Base-by-base conservation (phyloP, 1,284 basidiomycete genomes). In the Tetrapyrgos nigripes region DNA sequence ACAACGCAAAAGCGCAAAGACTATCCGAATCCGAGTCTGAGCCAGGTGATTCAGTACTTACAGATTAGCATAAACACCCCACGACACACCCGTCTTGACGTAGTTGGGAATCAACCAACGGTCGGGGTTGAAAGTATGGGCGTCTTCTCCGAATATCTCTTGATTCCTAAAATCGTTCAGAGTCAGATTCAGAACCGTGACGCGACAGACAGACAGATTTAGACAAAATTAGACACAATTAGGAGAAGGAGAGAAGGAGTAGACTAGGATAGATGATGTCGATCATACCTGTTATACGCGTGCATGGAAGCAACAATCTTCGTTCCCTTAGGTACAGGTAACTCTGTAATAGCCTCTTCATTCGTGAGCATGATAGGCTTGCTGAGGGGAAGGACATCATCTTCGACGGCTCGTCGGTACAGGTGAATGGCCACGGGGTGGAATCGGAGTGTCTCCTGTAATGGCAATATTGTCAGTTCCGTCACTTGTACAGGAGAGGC, bases 1-100 rank as follows among this genome's bases (percentile, higher is more conserved):
- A 24, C 45, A 5, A 51, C n/a, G 24, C 23, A 35, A 4, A 11
- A 46, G 45, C 57, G 55, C 19, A 26, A 49, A 37, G 17, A 17
- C 13, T n/a, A 50, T 23, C 23, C 37, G 23, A 37, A 27, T n/a
- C n/a, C n/a, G n/a, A n/a, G n/a, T n/a, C n/a, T n/a, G n/a, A n/a
- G n/a, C n/a, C n/a, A n/a, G n/a, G n/a, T n/a, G n/a, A n/a, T n/a
- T n/a, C n/a, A n/a, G n/a, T 23, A 69, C 83, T 65, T 62, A 86
- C 84, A 86, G 66, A 67, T 84, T 84, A 8, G 76, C 77, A 60
- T 82, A 81, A 11, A 82, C 74, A 1, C 85, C 83, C 4, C 84
- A 67, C 1, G 77, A 71, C 21, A 73, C 64, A 5, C 63, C 37
- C 44, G 72, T 77, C 63, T 76, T 79, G n/a, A 70, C 70, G 19